Percentiles rank a stretch among this genome's conserved stretches.
These are phyloP conservation scores for Gossypium mustelinum DNA, from an alignment of 345 rosid species.

Conservation along the genomic window DNA sequence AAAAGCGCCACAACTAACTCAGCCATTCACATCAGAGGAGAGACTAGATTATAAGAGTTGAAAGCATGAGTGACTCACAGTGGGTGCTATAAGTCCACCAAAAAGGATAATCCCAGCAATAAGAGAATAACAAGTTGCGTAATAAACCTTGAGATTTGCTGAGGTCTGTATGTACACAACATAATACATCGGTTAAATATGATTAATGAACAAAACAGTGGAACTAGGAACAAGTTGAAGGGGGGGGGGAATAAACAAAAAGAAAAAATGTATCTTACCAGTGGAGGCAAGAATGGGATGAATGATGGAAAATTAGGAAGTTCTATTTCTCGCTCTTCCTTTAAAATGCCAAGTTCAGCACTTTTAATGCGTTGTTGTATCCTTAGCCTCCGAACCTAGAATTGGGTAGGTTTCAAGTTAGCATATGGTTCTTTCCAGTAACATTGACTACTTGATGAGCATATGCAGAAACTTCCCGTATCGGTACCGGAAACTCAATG, in stretches of 20 bases:
- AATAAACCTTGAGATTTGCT: slow-evolving; percentile 73
- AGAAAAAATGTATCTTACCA: slow-evolving; percentile 38
- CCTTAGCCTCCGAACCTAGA: slow-evolving; percentile 80
- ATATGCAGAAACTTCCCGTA: background rate
- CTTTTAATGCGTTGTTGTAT: slow-evolving; percentile 82
- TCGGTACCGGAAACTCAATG: background rate
- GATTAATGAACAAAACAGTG: slow-evolving; percentile 2
- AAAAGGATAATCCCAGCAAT: slow-evolving; percentile 83
- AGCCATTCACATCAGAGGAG: background rate
- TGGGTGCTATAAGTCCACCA: slow-evolving; percentile 90
- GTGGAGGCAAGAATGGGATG: slow-evolving; percentile 93
- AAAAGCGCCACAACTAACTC: background rate
- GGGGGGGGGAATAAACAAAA: too few species aligned
- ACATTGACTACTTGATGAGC: background rate
- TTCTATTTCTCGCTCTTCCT: slow-evolving; percentile 61
- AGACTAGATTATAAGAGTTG: background rate
- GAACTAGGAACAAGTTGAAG: background rate
- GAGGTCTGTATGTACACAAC: slow-evolving; percentile 56
- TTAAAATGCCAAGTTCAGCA: slow-evolving; percentile 61
- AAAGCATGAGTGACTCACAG: slow-evolving; percentile 38
- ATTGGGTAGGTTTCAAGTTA: background rate
- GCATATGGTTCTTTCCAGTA: background rate
- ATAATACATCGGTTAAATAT: slow-evolving; percentile 1
- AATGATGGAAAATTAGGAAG: slow-evolving; percentile 92
- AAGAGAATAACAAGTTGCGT: slow-evolving; percentile 85